Base-by-base conservation (phyloP, 768 basidiomycete species). In the Lyophyllum semitale region DNA sequence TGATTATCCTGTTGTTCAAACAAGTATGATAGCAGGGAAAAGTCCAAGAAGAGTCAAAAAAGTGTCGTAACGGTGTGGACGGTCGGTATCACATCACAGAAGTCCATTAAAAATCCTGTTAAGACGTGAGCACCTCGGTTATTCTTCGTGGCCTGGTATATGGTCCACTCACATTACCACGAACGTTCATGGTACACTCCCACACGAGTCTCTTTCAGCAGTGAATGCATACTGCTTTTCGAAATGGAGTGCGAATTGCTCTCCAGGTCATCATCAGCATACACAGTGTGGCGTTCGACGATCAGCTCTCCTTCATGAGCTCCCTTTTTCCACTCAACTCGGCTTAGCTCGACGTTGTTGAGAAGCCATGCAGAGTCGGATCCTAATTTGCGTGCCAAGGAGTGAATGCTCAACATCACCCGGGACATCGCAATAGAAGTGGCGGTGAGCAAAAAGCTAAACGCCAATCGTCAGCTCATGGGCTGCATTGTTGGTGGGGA, bases 321-420 rank as follows among this genome's bases (percentile, higher is more conserved):
- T 8, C 76, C 77, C 11, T 23, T 63, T 23, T 66, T 69, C 73
- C 75, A 77, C 1, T 61, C 68, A 3, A 80, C 71, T 23, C 78
- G 75, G 37, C 72, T 74, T 23, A 81, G 68, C 63, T 81, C 78
- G 7, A 74, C 71, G 55, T 76, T 71, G 60, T 69, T 79, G 22
- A 81, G 69, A 8, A 80, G 64, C 77, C 74, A 79, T 11, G 70
- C 68, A 1, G 75, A 70, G 32, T 76, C 73, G 7, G 78, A 73
- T 32, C 76, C 73, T 18, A 74, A 62, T 17, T 68, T 66, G 25
- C 71, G 66, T 17, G 80, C 75, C n/a, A 80, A 63, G 2, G 77
- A 77, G 45, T 72, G 63, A 5, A 71, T 64, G 48, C 68, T 67
- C 46, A 71, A 62, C 62, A 70, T 62, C 33, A 70, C 59, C 33